phyloP scores from a whole-genome alignment of 1,139 yeast genomes.

The Groenewaldozyma sp. region DNA sequence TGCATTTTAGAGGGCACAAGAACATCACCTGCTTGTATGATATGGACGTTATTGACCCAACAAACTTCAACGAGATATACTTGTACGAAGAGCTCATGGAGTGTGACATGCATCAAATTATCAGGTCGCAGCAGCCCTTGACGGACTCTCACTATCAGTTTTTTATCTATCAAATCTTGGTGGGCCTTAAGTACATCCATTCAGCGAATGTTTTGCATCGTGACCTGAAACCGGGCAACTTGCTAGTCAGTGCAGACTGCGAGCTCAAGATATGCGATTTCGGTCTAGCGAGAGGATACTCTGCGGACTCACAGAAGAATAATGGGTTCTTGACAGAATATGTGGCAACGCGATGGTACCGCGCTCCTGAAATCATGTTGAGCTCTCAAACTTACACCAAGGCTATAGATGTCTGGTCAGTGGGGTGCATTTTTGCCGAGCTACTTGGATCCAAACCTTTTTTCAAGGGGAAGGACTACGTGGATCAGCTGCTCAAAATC shows the following conservation, averaged over 20 bases:
- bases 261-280: constrained; percentile 94
- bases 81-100: constrained; percentile 94
- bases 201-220: constrained; percentile 93
- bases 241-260: constrained; percentile 91
- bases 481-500: constrained; percentile 88
- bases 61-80: constrained; percentile 81
- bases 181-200: constrained; percentile 90
- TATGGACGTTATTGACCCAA: constrained; percentile 80
- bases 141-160: constrained; percentile 94
- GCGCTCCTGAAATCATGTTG: constrained; percentile 97
- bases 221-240: constrained; percentile 89
- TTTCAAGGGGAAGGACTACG: constrained; percentile 91
- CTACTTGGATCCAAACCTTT: constrained; percentile 85
- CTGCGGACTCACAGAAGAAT: constrained; percentile 73
- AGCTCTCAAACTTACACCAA: constrained; percentile 88
- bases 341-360: constrained; percentile 96
- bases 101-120: constrained; percentile 96
- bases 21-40: constrained; percentile 92
- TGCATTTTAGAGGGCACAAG: constrained; percentile 76
- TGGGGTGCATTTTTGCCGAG: constrained; percentile 94
- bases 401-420: constrained; percentile 96
- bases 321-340: constrained; percentile 92
- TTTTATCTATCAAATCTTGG: constrained; percentile 81
- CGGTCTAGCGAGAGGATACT: constrained; percentile 93
- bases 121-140: constrained; percentile 84